Evolutionary conservation across 805 yeast species (phyloP), one percentile per base, ranked within the genome.

Genomic region (Cyberlindnera saturnus): DNA sequence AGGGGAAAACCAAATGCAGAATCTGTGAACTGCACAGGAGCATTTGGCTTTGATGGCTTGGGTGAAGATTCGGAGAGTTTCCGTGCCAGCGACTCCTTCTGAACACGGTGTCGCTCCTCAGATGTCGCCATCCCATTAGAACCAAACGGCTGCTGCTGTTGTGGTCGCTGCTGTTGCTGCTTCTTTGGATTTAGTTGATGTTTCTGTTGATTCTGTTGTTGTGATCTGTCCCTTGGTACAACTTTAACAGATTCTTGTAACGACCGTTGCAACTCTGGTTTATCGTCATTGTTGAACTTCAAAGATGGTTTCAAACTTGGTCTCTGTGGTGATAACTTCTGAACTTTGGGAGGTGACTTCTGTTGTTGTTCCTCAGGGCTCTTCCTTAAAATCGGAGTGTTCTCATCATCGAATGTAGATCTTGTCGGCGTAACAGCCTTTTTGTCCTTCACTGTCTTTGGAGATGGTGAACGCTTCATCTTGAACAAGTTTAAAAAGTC

Each of bases 1-100:
- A 86, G 65, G 6, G 95, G 95, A 63, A 86, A 86, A 4, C 95
- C 95, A 65, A 86, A 85, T 3, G 95, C 91, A 23, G 91, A 82
- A 51, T 85, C 95, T 3, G 86, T 74, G 61, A 77, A 77, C 42
- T 73, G 69, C 26, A 78, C 64, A 3, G 82, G 80, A 19, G 78
- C 77, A 51, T 78, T 78, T 3, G 82, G 78, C 44, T 63, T 67
- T 1, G 56, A 53, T 0, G 69, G 60, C 40, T 69, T 64, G 18
- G 59, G 52, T 32, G 36, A 15, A 4, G 36, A 64, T 43, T 64
- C 60, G 8, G 66, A 62, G 16, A 65, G 47, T 48, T 63, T 48
- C 34, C 44, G 43, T 10, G 40, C 42, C 8, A 57, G 36, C 0
- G 49, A 39, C 38, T 57, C 59, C 38, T 46, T 49, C 34, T 50